Conservation (phyloP, 495 filamentous ascomycete species). For the Trichocladium uniseriatum region DNA sequence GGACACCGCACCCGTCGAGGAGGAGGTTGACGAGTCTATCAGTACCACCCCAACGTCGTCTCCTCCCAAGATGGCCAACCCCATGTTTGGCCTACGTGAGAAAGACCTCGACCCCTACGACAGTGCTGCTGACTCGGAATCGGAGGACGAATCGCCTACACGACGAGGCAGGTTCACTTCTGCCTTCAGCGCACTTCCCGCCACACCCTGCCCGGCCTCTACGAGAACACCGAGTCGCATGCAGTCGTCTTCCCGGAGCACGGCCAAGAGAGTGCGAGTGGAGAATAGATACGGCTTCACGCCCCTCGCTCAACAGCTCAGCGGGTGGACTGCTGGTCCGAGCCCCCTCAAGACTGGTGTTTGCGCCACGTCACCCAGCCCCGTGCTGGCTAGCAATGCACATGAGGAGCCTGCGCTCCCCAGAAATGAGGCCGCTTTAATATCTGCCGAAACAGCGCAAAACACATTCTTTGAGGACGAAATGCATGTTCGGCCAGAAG, state of each 20-base stretch:
- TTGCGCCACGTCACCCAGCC: background rate
- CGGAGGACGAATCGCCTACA: conserved; percentile 45
- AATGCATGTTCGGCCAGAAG: conserved; percentile 36
- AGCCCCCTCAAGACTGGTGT: conserved; percentile 36
- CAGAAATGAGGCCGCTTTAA: background rate
- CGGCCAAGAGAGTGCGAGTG: conserved; percentile 15
- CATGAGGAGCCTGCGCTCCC: background rate
- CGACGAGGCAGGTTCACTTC: conserved; percentile 21
- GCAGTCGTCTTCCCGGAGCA: conserved; percentile 13
- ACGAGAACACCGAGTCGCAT: conserved; percentile 17
- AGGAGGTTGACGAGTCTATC: conserved; percentile 1
- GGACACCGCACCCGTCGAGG: conserved; percentile 20
- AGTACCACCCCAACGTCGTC: conserved; percentile 27
- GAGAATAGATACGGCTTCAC: conserved; percentile 44
- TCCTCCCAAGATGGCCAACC: conserved; percentile 19
- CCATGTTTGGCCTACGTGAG: conserved; percentile 28
- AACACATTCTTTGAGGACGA: conserved; percentile 49
- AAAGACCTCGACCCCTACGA: conserved; percentile 31
- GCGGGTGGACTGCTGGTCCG: conserved; percentile 45
- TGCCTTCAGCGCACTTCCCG: conserved; percentile 18
- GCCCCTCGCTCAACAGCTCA: conserved; percentile 50
- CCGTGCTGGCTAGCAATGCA: background rate
- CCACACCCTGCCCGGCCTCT: conserved; percentile 28
- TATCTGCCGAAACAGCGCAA: conserved; percentile 25
- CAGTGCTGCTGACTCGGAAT: conserved; percentile 34